A percentile compares a stretch with the other conserved stretches of the same genome.
phyloP scores from a whole-genome alignment of 2,329 filamentous ascomycete species.

The Chrysosporium keratinophilum region DNA sequence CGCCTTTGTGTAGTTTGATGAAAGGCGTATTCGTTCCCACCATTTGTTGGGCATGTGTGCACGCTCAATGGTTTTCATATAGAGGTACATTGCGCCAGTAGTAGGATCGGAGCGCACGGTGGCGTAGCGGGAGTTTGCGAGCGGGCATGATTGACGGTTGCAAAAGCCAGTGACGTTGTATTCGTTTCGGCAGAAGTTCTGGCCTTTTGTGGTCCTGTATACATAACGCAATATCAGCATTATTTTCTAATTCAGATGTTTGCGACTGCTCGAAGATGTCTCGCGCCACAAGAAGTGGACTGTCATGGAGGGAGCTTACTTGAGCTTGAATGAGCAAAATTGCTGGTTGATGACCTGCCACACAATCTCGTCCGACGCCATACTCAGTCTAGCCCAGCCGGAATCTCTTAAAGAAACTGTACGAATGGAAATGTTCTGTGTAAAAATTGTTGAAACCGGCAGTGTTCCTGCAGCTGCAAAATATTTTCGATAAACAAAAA shows the following conservation, averaged over 20 bases:
- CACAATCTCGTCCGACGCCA: slow-evolving; percentile 92
- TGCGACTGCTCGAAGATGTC: background rate
- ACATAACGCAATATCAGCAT: slow-evolving; percentile 8
- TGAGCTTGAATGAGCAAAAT: slow-evolving; percentile 91
- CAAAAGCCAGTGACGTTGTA: slow-evolving; percentile 78
- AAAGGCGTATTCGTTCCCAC: slow-evolving; percentile 89
- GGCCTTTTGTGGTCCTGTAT: slow-evolving; percentile 65
- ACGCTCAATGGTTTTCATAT: slow-evolving; percentile 92
- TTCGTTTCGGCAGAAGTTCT: slow-evolving; percentile 93
- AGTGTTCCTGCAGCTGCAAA: background rate
- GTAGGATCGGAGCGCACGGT: slow-evolving; percentile 75
- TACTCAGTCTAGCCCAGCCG: slow-evolving; percentile 28
- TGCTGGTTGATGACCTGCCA: slow-evolving; percentile 96
- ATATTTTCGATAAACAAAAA: slow-evolving; percentile 8
- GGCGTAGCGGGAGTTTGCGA: slow-evolving; percentile 86
- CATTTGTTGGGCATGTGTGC: slow-evolving; percentile 78
- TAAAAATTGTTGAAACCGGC: background rate
- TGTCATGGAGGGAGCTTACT: slow-evolving; percentile 43
- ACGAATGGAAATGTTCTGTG: background rate
- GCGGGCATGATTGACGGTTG: slow-evolving; percentile 77
- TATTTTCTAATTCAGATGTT: background rate
- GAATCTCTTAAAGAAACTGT: background rate
- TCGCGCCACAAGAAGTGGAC: background rate
- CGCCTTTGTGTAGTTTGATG: slow-evolving; percentile 81
- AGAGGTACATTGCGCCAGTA: slow-evolving; percentile 79